Evolutionary conservation across 805 yeast species (phyloP).

Genomic region (Starmerella riodocensis): DNA sequence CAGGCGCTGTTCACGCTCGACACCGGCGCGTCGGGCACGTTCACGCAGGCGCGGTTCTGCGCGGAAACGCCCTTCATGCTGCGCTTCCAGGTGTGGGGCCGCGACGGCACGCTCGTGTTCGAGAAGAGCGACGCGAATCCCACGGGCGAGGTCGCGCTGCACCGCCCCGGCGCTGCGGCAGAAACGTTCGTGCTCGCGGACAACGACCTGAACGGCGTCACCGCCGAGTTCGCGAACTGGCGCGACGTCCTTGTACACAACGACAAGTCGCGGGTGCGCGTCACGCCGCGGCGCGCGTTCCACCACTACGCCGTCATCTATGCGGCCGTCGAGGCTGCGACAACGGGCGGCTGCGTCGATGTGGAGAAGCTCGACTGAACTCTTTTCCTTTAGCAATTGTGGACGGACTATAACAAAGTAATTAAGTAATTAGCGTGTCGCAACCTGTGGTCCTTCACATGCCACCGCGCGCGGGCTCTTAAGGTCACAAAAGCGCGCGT

Average conservation of each 20-base stretch:
- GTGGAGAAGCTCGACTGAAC: slow-evolving; percentile 22
- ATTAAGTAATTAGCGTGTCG: no score
- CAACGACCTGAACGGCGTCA: slow-evolving; percentile 42
- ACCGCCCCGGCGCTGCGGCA: slow-evolving; percentile 22
- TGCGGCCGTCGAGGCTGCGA: slow-evolving; percentile 65
- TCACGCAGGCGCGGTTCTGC: slow-evolving; percentile 74
- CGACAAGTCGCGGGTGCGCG: slow-evolving; percentile 44
- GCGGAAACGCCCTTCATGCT: slow-evolving; percentile 67
- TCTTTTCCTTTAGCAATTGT: no score
- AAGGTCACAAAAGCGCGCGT: no score
- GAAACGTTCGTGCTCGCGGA: slow-evolving; percentile 18
- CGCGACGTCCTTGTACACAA: slow-evolving; percentile 46
- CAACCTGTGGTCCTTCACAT: no score
- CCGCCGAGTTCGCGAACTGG: slow-evolving; percentile 42
- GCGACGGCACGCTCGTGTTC: slow-evolving; percentile 57
- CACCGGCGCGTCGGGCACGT: slow-evolving; percentile 58
- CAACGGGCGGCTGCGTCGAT: slow-evolving; percentile 27
- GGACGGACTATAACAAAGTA: no score
- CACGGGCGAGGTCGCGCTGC: slow-evolving; percentile 19
- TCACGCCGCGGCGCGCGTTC: slow-evolving; percentile 68
- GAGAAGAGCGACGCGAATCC: slow-evolving; percentile 44
- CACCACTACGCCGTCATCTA: slow-evolving; percentile 86
- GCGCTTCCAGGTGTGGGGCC: slow-evolving; percentile 61
- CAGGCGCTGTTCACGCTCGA: slow-evolving; percentile 50
- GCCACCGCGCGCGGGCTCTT: no score